A percentile compares a stretch with the other conserved stretches of the same genome.
phyloP scores from a whole-genome alignment of 305 asterid genomes.

The Fraxinus dipetala region DNA sequence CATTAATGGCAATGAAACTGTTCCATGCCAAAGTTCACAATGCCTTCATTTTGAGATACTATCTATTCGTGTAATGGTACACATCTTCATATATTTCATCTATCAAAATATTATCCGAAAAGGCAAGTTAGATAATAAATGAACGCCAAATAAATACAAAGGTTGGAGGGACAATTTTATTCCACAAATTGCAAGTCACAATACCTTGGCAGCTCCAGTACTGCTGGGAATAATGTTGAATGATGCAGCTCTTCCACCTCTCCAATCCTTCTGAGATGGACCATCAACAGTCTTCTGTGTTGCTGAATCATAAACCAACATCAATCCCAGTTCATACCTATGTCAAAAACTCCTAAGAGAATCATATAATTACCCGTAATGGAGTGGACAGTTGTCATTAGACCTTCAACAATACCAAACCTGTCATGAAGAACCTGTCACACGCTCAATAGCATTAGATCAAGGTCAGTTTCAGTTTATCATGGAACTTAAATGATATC shows the following conservation, averaged over 20 bases:
- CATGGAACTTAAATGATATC: not conserved
- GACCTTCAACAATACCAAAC: slow-evolving; percentile 65
- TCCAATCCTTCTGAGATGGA: slow-evolving; percentile 74
- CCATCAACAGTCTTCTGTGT: slow-evolving; percentile 80
- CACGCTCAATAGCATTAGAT: not conserved
- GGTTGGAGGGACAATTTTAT: not conserved
- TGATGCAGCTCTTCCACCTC: slow-evolving; percentile 82
- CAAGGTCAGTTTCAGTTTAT: not conserved
- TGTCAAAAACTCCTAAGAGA: not conserved
- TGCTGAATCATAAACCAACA: slow-evolving; percentile 34
- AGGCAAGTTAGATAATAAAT: not conserved
- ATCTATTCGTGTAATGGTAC: not conserved
- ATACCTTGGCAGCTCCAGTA: slow-evolving; percentile 80
- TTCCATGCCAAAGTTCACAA: not conserved
- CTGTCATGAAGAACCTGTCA: slow-evolving; percentile 55
- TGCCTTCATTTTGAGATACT: not conserved
- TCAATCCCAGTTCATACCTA: not conserved
- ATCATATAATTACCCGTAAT: slow-evolving; percentile 50
- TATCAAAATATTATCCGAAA: not conserved
- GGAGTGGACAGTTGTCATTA: slow-evolving; percentile 71
- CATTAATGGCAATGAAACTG: not conserved
- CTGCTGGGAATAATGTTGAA: slow-evolving; percentile 72
- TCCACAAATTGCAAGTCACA: not conserved
- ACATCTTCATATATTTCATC: not conserved
- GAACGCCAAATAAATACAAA: not conserved